Conservation (phyloP, 1,284 basidiomycete species). For the Phylloboletellus chloephorus region DNA sequence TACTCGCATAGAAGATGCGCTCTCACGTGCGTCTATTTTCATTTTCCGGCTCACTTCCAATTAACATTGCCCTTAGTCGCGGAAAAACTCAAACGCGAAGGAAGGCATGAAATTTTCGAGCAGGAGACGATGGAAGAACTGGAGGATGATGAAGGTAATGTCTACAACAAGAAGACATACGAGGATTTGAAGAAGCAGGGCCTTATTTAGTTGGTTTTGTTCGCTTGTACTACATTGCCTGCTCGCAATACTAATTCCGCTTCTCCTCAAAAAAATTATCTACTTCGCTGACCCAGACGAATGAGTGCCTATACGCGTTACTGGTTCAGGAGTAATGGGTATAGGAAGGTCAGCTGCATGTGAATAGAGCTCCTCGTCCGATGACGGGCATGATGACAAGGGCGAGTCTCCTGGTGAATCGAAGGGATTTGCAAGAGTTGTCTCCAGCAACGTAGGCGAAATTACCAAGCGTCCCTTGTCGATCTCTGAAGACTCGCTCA, state of each 20-base stretch:
- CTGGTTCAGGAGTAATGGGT: conserved; percentile 46
- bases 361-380: conserved; percentile 76
- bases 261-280: conserved; percentile 2
- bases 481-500: conserved; percentile 40
- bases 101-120: conserved; percentile 83
- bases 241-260: conserved; percentile 3
- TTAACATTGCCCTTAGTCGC: conserved; percentile 56
- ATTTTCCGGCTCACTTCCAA: conserved; percentile 1
- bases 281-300: conserved; percentile 13
- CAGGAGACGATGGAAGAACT: conserved; percentile 95
- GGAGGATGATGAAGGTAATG: conserved; percentile 95
- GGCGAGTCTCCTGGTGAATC: conserved; percentile 60
- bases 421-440: conserved; percentile 56
- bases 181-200: conserved; percentile 91
- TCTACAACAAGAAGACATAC: conserved; percentile 88
- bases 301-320: conserved; percentile 27
- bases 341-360: conserved; percentile 60
- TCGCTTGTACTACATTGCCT: conserved; percentile 12
- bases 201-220: conserved; percentile 50
- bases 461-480: conserved; percentile 48
- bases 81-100: conserved; percentile 93
- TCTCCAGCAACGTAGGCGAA: conserved; percentile 42
- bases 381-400: conserved; percentile 68
- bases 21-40: conserved; percentile 63
- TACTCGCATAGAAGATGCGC: conserved; percentile 93